These are phyloP conservation scores for Boletus patriciae DNA, from an alignment of 768 basidiomycete species.

Conservation along the genomic window DNA sequence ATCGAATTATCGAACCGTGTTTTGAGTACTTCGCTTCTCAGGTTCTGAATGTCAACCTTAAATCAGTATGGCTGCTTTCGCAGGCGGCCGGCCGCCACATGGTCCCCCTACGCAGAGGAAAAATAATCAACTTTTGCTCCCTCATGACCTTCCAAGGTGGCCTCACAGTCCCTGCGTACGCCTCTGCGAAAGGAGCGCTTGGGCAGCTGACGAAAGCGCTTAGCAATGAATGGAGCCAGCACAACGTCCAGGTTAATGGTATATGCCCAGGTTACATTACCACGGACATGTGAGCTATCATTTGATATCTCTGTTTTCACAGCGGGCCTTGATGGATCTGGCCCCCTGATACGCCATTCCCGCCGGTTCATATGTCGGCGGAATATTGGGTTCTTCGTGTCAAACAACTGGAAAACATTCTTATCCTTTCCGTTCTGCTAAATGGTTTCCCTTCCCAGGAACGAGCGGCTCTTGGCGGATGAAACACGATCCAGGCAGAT, in stretches of 20 bases:
- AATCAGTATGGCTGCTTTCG: slow-evolving; percentile 80
- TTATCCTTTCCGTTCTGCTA: slow-evolving; percentile 13
- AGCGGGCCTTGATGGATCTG: slow-evolving; percentile 1
- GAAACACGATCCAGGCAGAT: slow-evolving; percentile 63
- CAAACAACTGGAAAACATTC: background rate
- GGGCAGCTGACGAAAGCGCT: slow-evolving; percentile 87
- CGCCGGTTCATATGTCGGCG: background rate
- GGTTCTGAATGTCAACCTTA: slow-evolving; percentile 88
- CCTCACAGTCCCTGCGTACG: slow-evolving; percentile 82
- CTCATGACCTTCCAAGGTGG: slow-evolving; percentile 56
- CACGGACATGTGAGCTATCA: slow-evolving; percentile 73
- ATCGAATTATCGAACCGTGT: slow-evolving; percentile 11
- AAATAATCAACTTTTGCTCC: slow-evolving; percentile 69
- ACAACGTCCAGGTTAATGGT: slow-evolving; percentile 86
- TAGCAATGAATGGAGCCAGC: slow-evolving; percentile 89
- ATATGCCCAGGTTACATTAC: slow-evolving; percentile 87
- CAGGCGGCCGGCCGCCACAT: slow-evolving; percentile 90
- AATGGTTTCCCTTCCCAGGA: slow-evolving; percentile 43
- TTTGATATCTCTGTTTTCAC: slow-evolving; percentile 12
- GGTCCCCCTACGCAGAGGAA: slow-evolving; percentile 69
- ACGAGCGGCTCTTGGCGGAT: slow-evolving; percentile 61
- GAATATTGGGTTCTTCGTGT: slow-evolving; percentile 11
- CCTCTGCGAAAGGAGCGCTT: slow-evolving; percentile 86
- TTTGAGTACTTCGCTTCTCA: slow-evolving; percentile 30
- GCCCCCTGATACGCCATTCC: slow-evolving; percentile 7